Evolutionary conservation across 345 rosid genomes (phyloP).

Genomic region (Syzygium grande): DNA sequence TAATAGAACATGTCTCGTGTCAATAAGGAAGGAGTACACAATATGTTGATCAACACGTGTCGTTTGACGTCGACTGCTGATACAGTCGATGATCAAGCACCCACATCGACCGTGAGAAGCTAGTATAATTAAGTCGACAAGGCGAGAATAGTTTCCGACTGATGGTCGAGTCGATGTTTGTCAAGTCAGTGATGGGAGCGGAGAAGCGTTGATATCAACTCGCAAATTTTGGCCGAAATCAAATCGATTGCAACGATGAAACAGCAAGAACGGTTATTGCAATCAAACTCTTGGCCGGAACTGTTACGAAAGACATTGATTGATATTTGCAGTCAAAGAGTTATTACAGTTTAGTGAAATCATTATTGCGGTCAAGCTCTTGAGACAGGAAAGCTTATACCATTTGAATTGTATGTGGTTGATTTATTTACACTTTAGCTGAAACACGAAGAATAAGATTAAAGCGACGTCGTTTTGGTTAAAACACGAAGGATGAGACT

Average conservation of each 20-base stretch:
- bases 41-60: background rate
- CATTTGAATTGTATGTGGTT: too few species aligned
- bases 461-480: too few species aligned
- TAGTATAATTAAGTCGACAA: background rate
- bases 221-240: background rate
- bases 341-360: too few species aligned
- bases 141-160: background rate
- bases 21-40: too few species aligned
- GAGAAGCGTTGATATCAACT: background rate
- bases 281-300: background rate
- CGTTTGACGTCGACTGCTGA: background rate
- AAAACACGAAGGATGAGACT: too few species aligned
- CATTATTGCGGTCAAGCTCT: background rate
- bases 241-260: background rate
- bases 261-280: background rate
- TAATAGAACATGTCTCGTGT: too few species aligned
- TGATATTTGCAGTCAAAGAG: background rate
- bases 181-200: rapidly evolving
- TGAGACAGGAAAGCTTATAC: background rate
- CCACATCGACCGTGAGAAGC: background rate
- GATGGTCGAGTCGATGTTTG: background rate
- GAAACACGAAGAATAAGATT: too few species aligned
- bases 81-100: background rate
- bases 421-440: too few species aligned
- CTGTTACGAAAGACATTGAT: background rate